phyloP scores from a whole-genome alignment of 257 asterid species.

The Leonotis leonurus region DNA sequence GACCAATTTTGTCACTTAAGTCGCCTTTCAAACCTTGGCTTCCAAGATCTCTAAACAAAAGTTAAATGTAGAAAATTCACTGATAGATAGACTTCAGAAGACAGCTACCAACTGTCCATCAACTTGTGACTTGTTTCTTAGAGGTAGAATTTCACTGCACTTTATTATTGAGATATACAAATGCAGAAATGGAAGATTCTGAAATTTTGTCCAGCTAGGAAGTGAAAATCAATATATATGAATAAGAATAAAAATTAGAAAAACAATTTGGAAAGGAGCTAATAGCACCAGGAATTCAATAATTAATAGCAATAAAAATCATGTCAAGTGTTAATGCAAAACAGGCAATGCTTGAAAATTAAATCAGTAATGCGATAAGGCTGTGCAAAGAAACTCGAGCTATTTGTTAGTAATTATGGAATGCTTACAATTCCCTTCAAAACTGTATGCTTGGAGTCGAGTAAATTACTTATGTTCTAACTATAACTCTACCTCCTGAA shows the following conservation, averaged over 20 bases:
- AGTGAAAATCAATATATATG: too few species aligned
- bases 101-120: too few species aligned
- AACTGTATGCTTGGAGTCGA: not conserved
- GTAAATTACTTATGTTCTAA: not conserved
- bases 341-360: not conserved
- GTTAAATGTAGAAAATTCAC: not conserved
- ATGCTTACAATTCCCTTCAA: not conserved
- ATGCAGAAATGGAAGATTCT: not conserved
- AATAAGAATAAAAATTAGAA: not conserved
- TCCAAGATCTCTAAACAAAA: slow-evolving; percentile 74
- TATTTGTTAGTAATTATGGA: not conserved
- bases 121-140: too few species aligned
- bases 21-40: slow-evolving; percentile 88
- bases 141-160: too few species aligned
- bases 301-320: not conserved
- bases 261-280: not conserved
- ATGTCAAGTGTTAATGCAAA: not conserved
- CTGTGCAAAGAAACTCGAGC: not conserved
- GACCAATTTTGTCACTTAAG: slow-evolving; percentile 62
- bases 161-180: not conserved
- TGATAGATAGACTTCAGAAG: too few species aligned
- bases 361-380: not conserved
- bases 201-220: too few species aligned
- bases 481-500: not conserved
- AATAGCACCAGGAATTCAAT: not conserved